These are phyloP conservation scores for Blastosporella zonata DNA, from an alignment of 1,284 basidiomycete species.

Conservation along the genomic window DNA sequence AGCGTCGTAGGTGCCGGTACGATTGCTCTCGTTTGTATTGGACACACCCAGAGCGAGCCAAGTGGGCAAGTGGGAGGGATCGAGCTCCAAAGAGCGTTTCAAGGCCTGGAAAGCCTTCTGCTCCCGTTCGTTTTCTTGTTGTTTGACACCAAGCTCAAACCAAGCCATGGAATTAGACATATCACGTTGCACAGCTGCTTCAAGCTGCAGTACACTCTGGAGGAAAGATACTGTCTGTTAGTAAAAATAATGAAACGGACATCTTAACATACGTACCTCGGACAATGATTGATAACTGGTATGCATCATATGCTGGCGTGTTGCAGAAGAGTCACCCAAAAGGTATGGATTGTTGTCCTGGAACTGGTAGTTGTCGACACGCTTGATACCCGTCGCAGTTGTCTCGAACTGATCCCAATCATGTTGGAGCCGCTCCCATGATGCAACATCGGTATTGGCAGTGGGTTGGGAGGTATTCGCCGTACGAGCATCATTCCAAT, in stretches of 20 bases:
- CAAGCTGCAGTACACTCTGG: conserved; percentile 85
- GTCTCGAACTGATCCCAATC: conserved; percentile 86
- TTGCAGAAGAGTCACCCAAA: conserved; percentile 51
- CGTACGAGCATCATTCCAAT: conserved; percentile 41
- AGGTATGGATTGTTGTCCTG: conserved; percentile 82
- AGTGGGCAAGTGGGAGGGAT: conserved; percentile 73
- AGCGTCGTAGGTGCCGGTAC: conserved; percentile 71
- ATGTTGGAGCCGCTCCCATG: conserved; percentile 58
- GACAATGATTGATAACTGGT: conserved; percentile 41
- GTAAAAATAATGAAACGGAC: neutral
- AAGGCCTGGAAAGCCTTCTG: conserved; percentile 88
- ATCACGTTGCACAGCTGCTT: conserved; percentile 85
- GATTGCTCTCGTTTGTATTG: conserved; percentile 88
- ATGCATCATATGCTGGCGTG: conserved; percentile 57
- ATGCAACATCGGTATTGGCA: conserved; percentile 24
- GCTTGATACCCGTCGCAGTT: conserved; percentile 59
- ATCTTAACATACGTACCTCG: conserved; percentile 49
- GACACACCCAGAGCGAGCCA: conserved; percentile 93
- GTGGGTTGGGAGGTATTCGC: conserved; percentile 15
- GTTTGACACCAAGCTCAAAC: conserved; percentile 93
- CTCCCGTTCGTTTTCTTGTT: conserved; percentile 98
- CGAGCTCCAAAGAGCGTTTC: conserved; percentile 76
- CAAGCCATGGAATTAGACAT: conserved; percentile 74
- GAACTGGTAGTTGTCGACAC: conserved; percentile 69
- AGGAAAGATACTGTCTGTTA: conserved; percentile 6